phyloP scores from a whole-genome alignment of 345 rosid genomes.

The Eucalyptus paniculata region DNA sequence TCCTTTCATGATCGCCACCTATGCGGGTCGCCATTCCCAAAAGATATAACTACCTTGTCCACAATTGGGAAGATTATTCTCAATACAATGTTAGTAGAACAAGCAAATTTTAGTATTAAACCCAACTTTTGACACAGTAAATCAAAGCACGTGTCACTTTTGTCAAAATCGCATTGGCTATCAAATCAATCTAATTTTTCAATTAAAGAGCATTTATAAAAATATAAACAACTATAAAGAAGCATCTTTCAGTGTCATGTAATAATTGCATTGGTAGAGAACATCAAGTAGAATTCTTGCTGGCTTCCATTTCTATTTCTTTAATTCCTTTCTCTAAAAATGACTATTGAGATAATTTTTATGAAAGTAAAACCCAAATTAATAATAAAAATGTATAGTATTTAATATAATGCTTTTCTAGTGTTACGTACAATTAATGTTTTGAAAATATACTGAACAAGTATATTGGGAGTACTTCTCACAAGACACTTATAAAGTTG shows the following conservation, averaged over 20 bases:
- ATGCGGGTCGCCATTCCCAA: neutral
- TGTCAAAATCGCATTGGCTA: neutral
- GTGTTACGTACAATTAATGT: neutral
- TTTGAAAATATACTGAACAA: neutral
- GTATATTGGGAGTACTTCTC: neutral
- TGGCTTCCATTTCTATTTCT: neutral
- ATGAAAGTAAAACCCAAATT: too few species aligned
- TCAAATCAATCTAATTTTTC: neutral
- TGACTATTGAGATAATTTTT: neutral
- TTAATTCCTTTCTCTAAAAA: neutral
- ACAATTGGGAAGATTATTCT: neutral
- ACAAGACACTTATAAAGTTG: neutral
- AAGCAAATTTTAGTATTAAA: neutral
- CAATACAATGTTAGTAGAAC: neutral
- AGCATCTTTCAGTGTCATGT: neutral
- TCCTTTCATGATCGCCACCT: neutral
- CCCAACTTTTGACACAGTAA: neutral
- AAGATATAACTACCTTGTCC: neutral
- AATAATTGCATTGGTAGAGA: neutral
- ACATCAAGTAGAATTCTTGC: neutral
- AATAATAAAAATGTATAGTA: neutral
- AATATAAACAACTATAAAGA: neutral
- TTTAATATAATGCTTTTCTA: neutral
- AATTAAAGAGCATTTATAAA: neutral
- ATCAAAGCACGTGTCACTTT: neutral